Evolutionary conservation across 1,139 yeast genomes (phyloP), one percentile per base, ranked within the genome.

Genomic region (Pichia inconspicua): DNA sequence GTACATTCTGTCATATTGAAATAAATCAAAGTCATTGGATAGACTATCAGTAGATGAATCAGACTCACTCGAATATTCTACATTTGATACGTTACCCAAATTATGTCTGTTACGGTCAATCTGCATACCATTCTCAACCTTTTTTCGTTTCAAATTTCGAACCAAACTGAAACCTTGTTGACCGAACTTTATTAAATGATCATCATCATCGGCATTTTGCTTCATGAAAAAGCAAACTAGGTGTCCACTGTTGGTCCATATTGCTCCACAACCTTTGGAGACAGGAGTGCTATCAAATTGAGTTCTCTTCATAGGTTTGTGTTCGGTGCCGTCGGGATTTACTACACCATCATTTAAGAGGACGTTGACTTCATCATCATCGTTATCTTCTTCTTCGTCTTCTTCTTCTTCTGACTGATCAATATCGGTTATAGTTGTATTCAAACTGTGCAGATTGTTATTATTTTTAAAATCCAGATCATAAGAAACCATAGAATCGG

Each of bases 211-310:
- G 32, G 66, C 70, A 15, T 62, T 62, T 48, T 77, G 78, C 0
- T 84, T 80, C n/a, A 82, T 76, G 65, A 87, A 88, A 59, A 90
- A 89, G 60, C 96, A 86, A 1, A 89, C 83, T 48, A 89, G 69
- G 53, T 78, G 79, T 0, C 97, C 97, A 2, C 79, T 75, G 15
- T 79, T 75, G 0, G 94, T 74, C 96, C 97, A 89, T 0, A 79
- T 71, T 0, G 95, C 96, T 10, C 97, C 96, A 69, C 96, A 89
- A 4, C 92, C 95, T 61, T 86, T 88, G 0, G 97, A 96, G 4
- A 89, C 74, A 0, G 97, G 97, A 0, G 96, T 87, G 37, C 89
- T 82, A 59, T 88, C 96, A 58, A 81, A 77, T 3, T 60, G 46
- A 1, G 58, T 60, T 31, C 56, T 55, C 35, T 46, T 52, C 5